phyloP scores from a whole-genome alignment of 805 yeast genomes.

The Lachancea dasiensis region DNA sequence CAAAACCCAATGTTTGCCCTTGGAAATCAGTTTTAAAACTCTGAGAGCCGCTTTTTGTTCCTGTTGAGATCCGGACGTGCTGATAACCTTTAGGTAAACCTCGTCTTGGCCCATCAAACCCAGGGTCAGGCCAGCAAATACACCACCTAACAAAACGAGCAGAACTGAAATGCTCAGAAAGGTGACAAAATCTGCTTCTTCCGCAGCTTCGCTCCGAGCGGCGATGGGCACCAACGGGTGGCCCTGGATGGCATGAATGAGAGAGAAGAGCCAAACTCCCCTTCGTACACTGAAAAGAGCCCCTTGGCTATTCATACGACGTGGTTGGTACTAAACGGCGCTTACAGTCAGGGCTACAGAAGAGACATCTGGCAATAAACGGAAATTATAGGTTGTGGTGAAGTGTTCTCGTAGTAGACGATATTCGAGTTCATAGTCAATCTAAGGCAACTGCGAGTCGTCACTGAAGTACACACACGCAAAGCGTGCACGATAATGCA shows the following conservation, averaged over 20 bases:
- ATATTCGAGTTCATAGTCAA: no score
- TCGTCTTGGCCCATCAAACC: constrained; percentile 99
- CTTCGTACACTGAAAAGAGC: constrained; percentile 7
- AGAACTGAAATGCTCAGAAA: constrained; percentile 49
- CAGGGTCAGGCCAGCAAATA: constrained; percentile 90
- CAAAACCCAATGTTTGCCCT: constrained; percentile 94
- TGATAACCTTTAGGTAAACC: constrained; percentile 83
- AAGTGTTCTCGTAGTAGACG: no score
- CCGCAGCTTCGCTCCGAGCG: background rate
- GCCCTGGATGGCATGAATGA: constrained; percentile 8
- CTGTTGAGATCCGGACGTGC: constrained; percentile 69
- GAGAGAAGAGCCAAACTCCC: constrained; percentile 7
- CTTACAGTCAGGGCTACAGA: no score
- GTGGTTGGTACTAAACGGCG: no score
- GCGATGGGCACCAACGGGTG: constrained; percentile 4
- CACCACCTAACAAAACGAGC: constrained; percentile 74
- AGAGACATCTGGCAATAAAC: no score
- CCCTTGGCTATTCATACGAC: constrained; percentile 1
- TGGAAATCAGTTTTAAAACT: constrained; percentile 64
- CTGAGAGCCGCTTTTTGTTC: constrained; percentile 66
- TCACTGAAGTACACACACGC: no score
- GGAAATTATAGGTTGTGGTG: no score
- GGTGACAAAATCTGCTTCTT: constrained; percentile 35
- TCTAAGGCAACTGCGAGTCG: no score
- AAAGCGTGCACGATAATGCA: no score